Evolutionary conservation across 1,284 basidiomycete genomes (phyloP).

Genomic region (Mrakiaceae sp.): DNA sequence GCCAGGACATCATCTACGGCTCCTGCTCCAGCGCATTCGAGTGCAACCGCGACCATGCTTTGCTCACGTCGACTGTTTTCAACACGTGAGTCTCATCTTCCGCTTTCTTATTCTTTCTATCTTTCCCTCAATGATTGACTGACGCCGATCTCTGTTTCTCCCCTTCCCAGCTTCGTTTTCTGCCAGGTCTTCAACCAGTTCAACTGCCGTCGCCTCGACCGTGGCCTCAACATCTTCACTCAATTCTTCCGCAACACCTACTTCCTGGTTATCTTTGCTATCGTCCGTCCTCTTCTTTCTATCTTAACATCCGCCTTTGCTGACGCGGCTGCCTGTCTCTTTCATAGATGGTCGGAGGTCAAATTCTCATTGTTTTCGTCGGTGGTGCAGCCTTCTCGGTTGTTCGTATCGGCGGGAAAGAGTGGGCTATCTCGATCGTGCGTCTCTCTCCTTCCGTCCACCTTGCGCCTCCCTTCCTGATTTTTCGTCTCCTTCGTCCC

Average conservation of each 20-base stretch:
- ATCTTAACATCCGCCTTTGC: neutral
- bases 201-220: conserved; percentile 72
- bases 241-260: conserved; percentile 68
- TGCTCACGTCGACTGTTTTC: conserved; percentile 60
- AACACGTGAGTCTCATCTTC: conserved; percentile 39
- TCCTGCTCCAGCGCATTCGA: too few relatives aligned
- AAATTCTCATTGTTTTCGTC: conserved; percentile 81
- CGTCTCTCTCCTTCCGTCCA: neutral
- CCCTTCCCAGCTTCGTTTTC: conserved; percentile 64
- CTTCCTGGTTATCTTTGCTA: conserved; percentile 73
- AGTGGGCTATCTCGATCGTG: conserved; percentile 88
- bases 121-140: neutral
- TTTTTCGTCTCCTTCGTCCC: neutral
- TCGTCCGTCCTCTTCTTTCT: conserved; percentile 42
- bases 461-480: too few relatives aligned
- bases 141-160: neutral
- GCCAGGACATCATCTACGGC: conserved; percentile 53
- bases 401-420: conserved; percentile 58
- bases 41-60: conserved; percentile 27
- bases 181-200: conserved; percentile 61
- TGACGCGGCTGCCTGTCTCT: neutral
- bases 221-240: conserved; percentile 70
- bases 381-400: conserved; percentile 89
- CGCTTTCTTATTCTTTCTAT: neutral
- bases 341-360: conserved; percentile 58